phyloP scores from a whole-genome alignment of 208 protist genomes.

The Leishmania mexicana region DNA sequence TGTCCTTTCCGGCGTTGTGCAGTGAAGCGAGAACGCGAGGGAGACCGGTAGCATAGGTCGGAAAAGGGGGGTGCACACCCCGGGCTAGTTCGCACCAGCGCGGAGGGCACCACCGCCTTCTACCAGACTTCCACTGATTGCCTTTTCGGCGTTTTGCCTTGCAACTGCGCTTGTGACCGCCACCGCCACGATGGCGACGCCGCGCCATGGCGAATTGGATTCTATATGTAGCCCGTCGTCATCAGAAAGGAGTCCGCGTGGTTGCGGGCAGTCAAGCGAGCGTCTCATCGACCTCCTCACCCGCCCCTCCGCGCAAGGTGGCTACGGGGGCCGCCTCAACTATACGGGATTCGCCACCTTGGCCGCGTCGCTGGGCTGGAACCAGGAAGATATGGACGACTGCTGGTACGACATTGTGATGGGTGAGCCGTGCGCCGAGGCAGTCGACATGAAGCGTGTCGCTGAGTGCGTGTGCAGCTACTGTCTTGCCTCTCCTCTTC shows the following conservation, averaged over 20 bases:
- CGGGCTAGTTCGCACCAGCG: neutral
- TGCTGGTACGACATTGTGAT: conserved; percentile 82
- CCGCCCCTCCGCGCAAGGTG: conserved; percentile 37
- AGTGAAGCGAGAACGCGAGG: neutral
- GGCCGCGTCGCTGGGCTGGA: conserved; percentile 47
- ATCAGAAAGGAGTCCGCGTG: neutral
- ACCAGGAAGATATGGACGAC: conserved; percentile 70
- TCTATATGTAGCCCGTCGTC: conserved; percentile 20
- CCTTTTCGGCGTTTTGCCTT: neutral
- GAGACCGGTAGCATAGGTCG: neutral
- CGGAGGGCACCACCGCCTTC: no score
- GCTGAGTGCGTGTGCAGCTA: conserved; percentile 59
- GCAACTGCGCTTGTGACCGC: no score
- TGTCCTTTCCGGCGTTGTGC: neutral
- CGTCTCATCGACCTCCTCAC: conserved; percentile 42
- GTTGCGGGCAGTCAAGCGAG: neutral
- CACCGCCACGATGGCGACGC: neutral
- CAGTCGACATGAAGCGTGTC: conserved; percentile 44
- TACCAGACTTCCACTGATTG: neutral
- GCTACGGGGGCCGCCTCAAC: conserved; percentile 57
- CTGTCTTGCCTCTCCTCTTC: conserved; percentile 25
- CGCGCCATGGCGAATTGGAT: neutral
- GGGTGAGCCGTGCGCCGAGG: conserved; percentile 43
- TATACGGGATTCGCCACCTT: conserved; percentile 57
- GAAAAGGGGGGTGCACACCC: no score